Percentiles rank a stretch among this genome's conserved stretches.
Evolutionary conservation across 2,329 filamentous ascomycete genomes (phyloP).

Genomic region (Colletotrichum noveboracense): DNA sequence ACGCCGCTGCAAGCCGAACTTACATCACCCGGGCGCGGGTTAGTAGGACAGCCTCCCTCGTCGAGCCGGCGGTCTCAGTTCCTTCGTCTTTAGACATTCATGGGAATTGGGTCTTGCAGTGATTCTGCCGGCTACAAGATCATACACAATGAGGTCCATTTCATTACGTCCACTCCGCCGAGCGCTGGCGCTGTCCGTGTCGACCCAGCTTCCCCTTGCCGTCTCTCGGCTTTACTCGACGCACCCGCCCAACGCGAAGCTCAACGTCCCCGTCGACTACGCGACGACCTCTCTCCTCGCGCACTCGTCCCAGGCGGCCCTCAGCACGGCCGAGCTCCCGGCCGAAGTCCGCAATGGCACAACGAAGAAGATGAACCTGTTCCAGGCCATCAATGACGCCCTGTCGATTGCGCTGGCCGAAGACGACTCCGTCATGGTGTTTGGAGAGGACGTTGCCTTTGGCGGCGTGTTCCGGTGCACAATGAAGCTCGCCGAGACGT

Average conservation of each 20-base stretch:
- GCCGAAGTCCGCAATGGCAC: slow-evolving; percentile 67
- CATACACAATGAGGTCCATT: slow-evolving; percentile 12
- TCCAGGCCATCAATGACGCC: slow-evolving; percentile 92
- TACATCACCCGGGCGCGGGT: slow-evolving; percentile 19
- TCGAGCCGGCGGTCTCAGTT: neutral
- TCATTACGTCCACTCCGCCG: slow-evolving; percentile 13
- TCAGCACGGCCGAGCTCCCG: slow-evolving; percentile 75
- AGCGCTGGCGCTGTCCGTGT: slow-evolving; percentile 16
- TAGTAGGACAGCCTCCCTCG: slow-evolving; percentile 12
- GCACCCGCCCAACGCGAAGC: slow-evolving; percentile 63
- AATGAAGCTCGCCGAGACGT: slow-evolving; percentile 87
- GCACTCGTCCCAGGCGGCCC: slow-evolving; percentile 76
- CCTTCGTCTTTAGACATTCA: neutral
- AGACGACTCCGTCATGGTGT: slow-evolving; percentile 87
- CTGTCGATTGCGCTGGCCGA: slow-evolving; percentile 80
- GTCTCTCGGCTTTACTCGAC: slow-evolving; percentile 53
- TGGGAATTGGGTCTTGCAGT: neutral
- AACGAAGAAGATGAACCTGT: slow-evolving; percentile 90
- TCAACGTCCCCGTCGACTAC: slow-evolving; percentile 91
- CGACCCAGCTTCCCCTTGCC: slow-evolving; percentile 2
- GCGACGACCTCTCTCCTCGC: slow-evolving; percentile 79
- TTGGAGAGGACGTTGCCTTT: slow-evolving; percentile 97
- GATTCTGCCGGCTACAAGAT: neutral
- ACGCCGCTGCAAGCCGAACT: slow-evolving; percentile 26
- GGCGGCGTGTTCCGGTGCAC: slow-evolving; percentile 96